Base-by-base conservation (phyloP, 768 basidiomycete species). In the Inosperma sp. region DNA sequence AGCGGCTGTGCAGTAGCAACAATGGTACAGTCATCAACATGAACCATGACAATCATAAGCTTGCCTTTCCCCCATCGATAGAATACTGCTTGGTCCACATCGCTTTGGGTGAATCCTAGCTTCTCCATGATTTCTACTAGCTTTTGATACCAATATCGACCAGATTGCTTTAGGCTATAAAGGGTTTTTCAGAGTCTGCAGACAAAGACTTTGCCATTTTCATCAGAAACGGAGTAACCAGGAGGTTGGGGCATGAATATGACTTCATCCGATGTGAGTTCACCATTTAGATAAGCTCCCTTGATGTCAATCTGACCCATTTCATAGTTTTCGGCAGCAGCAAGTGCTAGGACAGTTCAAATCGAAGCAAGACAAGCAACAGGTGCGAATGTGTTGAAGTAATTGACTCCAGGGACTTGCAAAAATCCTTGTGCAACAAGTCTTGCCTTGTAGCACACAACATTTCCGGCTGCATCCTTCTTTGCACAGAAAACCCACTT, bases 181-280 rank as follows among this genome's bases (percentile, higher is more conserved):
- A 68, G 46, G 7, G 64, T 62, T 40, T 66, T 66, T 22, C n/a
- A 17, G 2, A 69, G 60, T 1, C 39, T 46, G 36, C 62, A 66
- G 3, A 67, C 65, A 8, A 48, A n/a, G n/a, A n/a, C n/a, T 25
- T 42, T 43, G 1, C 43, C 35, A 14, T 39, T 5, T 19, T 37
- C 40, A 23, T 36, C 37, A 0, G 49, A 54, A 19, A 48, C 34
- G n/a, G 44, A 36, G 26, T 65, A 70, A 4, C 72, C 69, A 0
- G 63, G 65, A 3, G 72, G 72, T 43, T 70, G 66, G 12, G 62
- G 30, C 72, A 80, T 75, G 61, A 70, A 79, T 34, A 79, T 72
- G 4, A 53, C 33, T 42, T 70, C 62, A 16, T 62, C 52, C 44
- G 54, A 23, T 23, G 63, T 63, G 26, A 77, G 65, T 16, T 68